A percentile compares a stretch with the other conserved stretches of the same genome.
Evolutionary conservation across 805 yeast species (phyloP).

Genomic region (Candida suzukii): DNA sequence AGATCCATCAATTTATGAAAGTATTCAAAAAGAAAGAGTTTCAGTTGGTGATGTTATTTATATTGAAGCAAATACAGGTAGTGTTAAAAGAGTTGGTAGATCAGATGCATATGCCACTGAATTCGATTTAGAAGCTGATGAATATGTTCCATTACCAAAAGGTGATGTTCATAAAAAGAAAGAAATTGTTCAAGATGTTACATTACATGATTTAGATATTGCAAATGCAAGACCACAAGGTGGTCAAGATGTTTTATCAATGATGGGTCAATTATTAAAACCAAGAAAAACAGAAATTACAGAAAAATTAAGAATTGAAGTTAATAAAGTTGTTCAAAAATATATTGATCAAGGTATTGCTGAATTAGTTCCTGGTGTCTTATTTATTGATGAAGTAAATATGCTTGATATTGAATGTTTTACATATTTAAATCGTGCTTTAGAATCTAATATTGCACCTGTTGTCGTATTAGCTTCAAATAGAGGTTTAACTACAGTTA

Average conservation of each 20-base stretch:
- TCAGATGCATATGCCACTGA: slow-evolving; percentile 99
- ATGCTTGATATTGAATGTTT: slow-evolving; percentile 97
- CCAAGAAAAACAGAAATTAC: slow-evolving; percentile 97
- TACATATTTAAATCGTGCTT: slow-evolving; percentile 87
- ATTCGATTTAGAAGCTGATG: slow-evolving; percentile 97
- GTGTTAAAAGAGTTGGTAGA: slow-evolving; percentile 94
- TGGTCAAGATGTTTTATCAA: slow-evolving; percentile 91
- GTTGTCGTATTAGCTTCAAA: slow-evolving; percentile 94
- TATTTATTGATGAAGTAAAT: slow-evolving; percentile 96
- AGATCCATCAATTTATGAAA: slow-evolving; percentile 89
- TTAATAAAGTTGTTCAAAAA: slow-evolving; percentile 89
- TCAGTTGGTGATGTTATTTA: slow-evolving; percentile 95
- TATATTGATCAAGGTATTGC: slow-evolving; percentile 98
- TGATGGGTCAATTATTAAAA: slow-evolving; percentile 95
- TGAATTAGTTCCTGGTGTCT: slow-evolving; percentile 94
- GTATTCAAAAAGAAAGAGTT: slow-evolving; percentile 91
- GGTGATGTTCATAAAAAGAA: slow-evolving; percentile 98
- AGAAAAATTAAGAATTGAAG: slow-evolving; percentile 88
- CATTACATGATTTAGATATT: slow-evolving; percentile 91
- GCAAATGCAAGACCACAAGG: slow-evolving; percentile 93
- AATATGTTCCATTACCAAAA: slow-evolving; percentile 96
- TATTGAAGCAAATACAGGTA: slow-evolving; percentile 95
- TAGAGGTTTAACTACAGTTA: slow-evolving; percentile 84
- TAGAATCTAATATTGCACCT: slow-evolving; percentile 89
- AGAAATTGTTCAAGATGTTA: slow-evolving; percentile 95